Conservation (phyloP, 2,329 filamentous ascomycete species). For the Penicillium sp. region DNA sequence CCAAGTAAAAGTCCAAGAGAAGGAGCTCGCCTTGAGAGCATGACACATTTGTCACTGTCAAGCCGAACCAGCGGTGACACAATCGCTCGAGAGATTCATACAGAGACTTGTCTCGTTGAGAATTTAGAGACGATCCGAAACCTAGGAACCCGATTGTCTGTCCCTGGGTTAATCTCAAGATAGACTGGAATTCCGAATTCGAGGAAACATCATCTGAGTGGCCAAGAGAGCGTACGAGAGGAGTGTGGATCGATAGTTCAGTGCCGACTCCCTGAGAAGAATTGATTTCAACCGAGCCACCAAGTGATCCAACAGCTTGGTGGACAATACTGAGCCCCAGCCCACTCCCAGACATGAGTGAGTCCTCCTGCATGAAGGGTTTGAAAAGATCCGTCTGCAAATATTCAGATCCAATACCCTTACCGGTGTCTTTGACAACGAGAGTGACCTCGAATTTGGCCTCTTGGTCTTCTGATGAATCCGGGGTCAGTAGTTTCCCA, state of each 20-base stretch:
- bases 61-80: constrained; percentile 22
- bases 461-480: constrained; percentile 14
- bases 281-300: constrained; percentile 10
- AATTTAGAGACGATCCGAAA: constrained; percentile 13
- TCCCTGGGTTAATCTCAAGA: constrained; percentile 6
- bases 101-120: constrained; percentile 14
- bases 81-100: constrained; percentile 21
- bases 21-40: neutral
- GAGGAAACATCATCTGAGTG: neutral
- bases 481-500: no score
- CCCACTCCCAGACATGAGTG: constrained; percentile 59
- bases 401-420: constrained; percentile 63
- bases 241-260: neutral
- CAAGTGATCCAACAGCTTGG: constrained; percentile 7
- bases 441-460: constrained; percentile 25
- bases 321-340: constrained; percentile 65
- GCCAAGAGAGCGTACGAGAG: neutral
- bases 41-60: constrained; percentile 13
- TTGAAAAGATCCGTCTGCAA: constrained; percentile 59
- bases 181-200: neutral
- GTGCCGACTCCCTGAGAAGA: constrained; percentile 12
- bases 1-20: constrained; percentile 24
- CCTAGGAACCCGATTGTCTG: constrained; percentile 26
- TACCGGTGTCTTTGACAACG: constrained; percentile 62
- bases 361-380: constrained; percentile 64